Evolutionary conservation across 148 eudicot genomes (phyloP).

Genomic region (Silene latifolia): DNA sequence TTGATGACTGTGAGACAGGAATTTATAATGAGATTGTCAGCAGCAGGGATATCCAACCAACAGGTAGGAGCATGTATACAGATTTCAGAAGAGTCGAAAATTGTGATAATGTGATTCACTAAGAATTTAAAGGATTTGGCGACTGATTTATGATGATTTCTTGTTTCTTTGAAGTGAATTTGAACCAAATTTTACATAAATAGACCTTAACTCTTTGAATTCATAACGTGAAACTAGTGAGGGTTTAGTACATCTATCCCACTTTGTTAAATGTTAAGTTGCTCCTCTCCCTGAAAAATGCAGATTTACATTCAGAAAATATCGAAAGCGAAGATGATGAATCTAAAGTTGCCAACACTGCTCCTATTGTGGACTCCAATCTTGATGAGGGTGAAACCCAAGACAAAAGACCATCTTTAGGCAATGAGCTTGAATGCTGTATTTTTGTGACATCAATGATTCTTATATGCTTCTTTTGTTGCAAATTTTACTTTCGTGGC

Average conservation of each 20-base stretch:
- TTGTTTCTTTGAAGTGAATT: not conserved
- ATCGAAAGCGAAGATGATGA: not conserved
- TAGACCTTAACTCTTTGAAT: not conserved
- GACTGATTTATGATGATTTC: slow-evolving; percentile 1
- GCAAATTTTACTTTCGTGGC: not conserved
- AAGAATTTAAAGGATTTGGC: not conserved
- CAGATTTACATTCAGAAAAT: slow-evolving; percentile 4
- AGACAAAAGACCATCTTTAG: slow-evolving; percentile 2
- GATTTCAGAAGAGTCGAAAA: not conserved
- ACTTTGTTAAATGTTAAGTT: not conserved
- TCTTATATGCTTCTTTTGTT: not conserved
- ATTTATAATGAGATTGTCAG: not conserved
- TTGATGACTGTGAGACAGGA: slow-evolving; percentile 9
- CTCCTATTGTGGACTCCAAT: not conserved
- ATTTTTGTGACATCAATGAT: not conserved
- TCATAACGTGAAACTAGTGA: not conserved
- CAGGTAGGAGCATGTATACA: slow-evolving; percentile 2
- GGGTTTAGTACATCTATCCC: not conserved
- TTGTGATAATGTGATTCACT: not conserved
- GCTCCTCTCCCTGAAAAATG: slow-evolving; percentile 3
- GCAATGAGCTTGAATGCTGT: not conserved
- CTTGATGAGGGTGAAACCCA: not conserved
- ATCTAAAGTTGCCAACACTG: slow-evolving; percentile 3
- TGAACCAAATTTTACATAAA: not conserved
- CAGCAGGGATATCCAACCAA: not conserved